Evolutionary conservation across 2,329 filamentous ascomycete species (phyloP).

Genomic region (Anisogramma anomala): DNA sequence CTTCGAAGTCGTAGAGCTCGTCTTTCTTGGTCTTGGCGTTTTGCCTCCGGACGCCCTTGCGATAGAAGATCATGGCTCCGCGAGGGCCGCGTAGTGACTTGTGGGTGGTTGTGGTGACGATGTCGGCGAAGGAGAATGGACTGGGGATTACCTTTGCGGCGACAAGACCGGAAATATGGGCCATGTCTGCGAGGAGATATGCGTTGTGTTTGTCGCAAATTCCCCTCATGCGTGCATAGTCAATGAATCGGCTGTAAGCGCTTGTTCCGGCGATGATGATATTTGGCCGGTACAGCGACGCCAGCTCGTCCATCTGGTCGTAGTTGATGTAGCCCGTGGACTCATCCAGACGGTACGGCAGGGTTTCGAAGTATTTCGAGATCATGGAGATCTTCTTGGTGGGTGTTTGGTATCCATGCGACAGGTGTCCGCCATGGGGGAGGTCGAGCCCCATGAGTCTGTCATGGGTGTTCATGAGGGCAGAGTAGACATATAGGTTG

Average conservation of each 20-base stretch:
- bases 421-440: conserved; percentile 90
- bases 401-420: conserved; percentile 93
- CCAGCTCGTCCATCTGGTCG: conserved; percentile 75
- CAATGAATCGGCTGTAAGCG: conserved; percentile 90
- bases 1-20: conserved; percentile 80
- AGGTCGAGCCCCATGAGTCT: conserved; percentile 95
- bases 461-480: conserved; percentile 83
- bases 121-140: conserved; percentile 80
- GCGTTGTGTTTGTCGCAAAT: conserved; percentile 85
- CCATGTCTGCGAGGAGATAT: conserved; percentile 93
- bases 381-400: conserved; percentile 94
- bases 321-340: conserved; percentile 93
- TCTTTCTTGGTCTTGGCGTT: conserved; percentile 80
- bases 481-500: conserved; percentile 91
- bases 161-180: conserved; percentile 89
- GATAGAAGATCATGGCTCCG: conserved; percentile 97
- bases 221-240: conserved; percentile 84
- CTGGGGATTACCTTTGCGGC: conserved; percentile 84
- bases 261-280: conserved; percentile 90
- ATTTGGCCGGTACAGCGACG: conserved; percentile 84
- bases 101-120: conserved; percentile 96
- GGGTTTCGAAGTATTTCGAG: conserved; percentile 97
- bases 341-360: conserved; percentile 87
- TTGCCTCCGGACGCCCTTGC: conserved; percentile 74
- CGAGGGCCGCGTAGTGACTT: conserved; percentile 92